Evolutionary conservation across 257 asterid species (phyloP).

Genomic region (Primulina eburnea): DNA sequence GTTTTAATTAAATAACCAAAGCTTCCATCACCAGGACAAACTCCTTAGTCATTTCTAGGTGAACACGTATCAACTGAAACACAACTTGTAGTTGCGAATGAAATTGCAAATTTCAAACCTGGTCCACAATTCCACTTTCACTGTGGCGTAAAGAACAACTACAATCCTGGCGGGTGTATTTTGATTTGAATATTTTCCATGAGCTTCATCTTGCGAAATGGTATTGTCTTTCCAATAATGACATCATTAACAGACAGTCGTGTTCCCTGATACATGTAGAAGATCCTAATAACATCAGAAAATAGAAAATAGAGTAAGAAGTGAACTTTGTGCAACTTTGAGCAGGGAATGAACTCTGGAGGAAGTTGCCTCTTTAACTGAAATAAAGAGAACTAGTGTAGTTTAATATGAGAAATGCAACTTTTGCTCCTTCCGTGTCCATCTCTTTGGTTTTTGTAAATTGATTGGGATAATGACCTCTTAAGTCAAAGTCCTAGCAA

Average conservation of each 20-base stretch:
- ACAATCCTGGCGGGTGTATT: constrained; percentile 88
- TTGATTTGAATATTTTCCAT: constrained; percentile 76
- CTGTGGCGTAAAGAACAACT: constrained; percentile 94
- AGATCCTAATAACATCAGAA: constrained; percentile 56
- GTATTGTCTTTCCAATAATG: constrained; percentile 92
- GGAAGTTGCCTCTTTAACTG: background rate
- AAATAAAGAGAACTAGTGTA: background rate
- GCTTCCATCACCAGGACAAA: too few relatives aligned
- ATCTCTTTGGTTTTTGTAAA: background rate
- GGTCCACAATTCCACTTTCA: constrained; percentile 97
- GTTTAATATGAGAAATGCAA: background rate
- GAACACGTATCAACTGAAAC: too few relatives aligned
- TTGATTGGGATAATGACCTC: background rate
- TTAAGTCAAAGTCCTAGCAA: background rate
- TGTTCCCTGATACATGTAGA: constrained; percentile 52
- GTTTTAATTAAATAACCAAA: too few relatives aligned
- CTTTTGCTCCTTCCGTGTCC: background rate
- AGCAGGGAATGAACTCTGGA: background rate
- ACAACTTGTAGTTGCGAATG: background rate
- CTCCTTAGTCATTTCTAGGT: background rate
- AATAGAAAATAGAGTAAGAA: background rate
- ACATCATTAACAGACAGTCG: constrained; percentile 92
- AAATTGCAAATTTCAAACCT: constrained; percentile 16
- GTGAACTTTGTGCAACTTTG: background rate
- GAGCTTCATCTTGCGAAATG: constrained; percentile 85